Evolutionary conservation across 371 early-diverging fungal species (phyloP), one percentile per base, ranked within the genome.

Genomic region (Rhizopus microsporus): DNA sequence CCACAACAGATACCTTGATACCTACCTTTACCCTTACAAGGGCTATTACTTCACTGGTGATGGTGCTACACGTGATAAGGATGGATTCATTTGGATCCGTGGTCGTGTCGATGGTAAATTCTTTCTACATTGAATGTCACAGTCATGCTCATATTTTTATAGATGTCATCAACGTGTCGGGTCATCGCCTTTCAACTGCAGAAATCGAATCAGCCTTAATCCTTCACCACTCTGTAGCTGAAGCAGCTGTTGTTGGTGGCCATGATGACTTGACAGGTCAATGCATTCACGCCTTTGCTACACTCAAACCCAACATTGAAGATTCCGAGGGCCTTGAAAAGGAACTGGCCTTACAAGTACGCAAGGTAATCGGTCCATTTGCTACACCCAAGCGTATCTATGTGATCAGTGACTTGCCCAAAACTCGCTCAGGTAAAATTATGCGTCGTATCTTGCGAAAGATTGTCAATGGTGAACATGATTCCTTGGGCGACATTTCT

Each of bases 371-470:
- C 71, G 96, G 97, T 2, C 93, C 96, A n/a, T 93, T 99, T 67
- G 96, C 97, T 15, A 83, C 91, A 4, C 96, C 98, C 15, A 94
- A 94, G 68, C 74, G 81, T 39, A 83, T 99, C 47, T 80, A 94
- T 54, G 63, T 97, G 50, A 87, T 90, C 8, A 79, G 80, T 13
- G 97, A 95, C 62, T 75, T 99, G 55, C 99, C 99, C 60, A 98
- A 99, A 80, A 99, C 99, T 7, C 86, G 98, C 9, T 92, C 91
- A n/a, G 99, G 99, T 43, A 99, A 99, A 76, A 93, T 99, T 66
- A 93, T 96, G 88, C 85, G 95, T 38, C 86, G 99, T 59, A 89
- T 98, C 55, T 75, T 99, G 72, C 81, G 98, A 60, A 97, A 95
- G 82, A 84, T 97, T 62, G 90, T 95, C 30, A 87, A 83, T 15